Base-by-base conservation (phyloP, 306 rosid genomes). In the Astragalus glycyphyllos region DNA sequence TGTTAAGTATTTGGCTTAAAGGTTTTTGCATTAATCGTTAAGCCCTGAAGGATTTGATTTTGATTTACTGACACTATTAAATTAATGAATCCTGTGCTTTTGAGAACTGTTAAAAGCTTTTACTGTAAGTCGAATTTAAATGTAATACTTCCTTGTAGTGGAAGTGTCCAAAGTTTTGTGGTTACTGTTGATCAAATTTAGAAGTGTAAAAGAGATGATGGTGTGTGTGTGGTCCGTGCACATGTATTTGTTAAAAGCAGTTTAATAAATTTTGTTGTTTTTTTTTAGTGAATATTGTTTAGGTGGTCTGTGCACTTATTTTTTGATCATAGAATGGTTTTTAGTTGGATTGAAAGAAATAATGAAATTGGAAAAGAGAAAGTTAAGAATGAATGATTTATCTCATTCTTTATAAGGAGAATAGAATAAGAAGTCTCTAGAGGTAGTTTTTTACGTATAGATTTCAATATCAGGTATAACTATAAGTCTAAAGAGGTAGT, bases 401-500 rank as follows among this genome's bases (percentile, higher is more conserved):
- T 59, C 13, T 50, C 45, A 35, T 48, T 60, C 41, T 37, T 60
- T 34, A 32, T 8, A 23, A 23, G 50, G 29, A 34, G 40, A 46
- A 44, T 71, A 7, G 58, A 44, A 11, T 16, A 59, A 58, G 60
- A 20, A 20, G 1, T 20, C 23, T 20, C 23, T 20, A 20, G 23
- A 20, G 23, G 23, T 20, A 20, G 23, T 20, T 20, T 20, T 20
- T 20, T 94, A 74, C 97, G 96, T 41, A 86, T 94, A 47, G 92
- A 84, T 74, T 94, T 94, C 86, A 89, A 94, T 83, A 69, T 91
- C 79, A 94, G 99, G 99, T 92, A 83, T 37, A 81, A 58, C 97
- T 92, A 83, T 37, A 81, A 58, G 68, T 63, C 74, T 56, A 74
- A 69, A 56, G 69, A 11, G 69, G 72, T 73, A 3, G 44, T 66